These are phyloP conservation scores for Lanmaoa pseudosensibilis DNA, from an alignment of 768 basidiomycete species.

Conservation along the genomic window DNA sequence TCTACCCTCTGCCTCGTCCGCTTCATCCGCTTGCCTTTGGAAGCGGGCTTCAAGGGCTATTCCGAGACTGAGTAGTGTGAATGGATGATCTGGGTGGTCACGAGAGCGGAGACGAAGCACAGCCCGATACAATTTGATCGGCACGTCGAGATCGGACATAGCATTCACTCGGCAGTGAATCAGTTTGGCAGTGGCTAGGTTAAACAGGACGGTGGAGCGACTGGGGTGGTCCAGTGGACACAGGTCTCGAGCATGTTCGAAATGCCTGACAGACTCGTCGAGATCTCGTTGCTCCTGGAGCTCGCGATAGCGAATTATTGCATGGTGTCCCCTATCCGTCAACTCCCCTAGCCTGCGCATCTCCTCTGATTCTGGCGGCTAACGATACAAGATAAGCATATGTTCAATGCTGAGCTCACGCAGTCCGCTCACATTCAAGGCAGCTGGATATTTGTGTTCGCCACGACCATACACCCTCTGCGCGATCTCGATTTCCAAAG, in stretches of 20 bases:
- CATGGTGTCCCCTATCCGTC: neutral
- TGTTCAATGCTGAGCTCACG: neutral
- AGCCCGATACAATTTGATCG: conserved; percentile 1
- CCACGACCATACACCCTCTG: neutral
- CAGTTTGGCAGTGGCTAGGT: conserved; percentile 5
- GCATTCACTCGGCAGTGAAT: neutral
- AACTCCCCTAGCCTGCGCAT: neutral
- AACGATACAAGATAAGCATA: neutral
- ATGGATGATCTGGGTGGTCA: conserved; percentile 1
- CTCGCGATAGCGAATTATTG: neutral
- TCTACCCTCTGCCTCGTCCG: conserved; percentile 8
- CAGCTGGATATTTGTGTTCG: no score
- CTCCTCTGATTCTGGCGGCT: neutral
- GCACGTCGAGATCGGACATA: neutral
- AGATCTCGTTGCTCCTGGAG: conserved; percentile 5
- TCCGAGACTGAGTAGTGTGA: neutral
- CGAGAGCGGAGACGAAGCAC: neutral
- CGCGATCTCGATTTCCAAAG: neutral
- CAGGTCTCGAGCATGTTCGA: conserved; percentile 11
- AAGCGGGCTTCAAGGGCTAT: conserved; percentile 10
- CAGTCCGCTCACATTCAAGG: neutral
- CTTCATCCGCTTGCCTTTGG: neutral
- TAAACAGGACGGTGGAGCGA: conserved; percentile 9
- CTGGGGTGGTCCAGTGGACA: conserved; percentile 14
- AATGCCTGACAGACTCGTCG: conserved; percentile 18